Evolutionary conservation across 129 eudicot genomes (phyloP).

Genomic region (Dittrichia graveolens): DNA sequence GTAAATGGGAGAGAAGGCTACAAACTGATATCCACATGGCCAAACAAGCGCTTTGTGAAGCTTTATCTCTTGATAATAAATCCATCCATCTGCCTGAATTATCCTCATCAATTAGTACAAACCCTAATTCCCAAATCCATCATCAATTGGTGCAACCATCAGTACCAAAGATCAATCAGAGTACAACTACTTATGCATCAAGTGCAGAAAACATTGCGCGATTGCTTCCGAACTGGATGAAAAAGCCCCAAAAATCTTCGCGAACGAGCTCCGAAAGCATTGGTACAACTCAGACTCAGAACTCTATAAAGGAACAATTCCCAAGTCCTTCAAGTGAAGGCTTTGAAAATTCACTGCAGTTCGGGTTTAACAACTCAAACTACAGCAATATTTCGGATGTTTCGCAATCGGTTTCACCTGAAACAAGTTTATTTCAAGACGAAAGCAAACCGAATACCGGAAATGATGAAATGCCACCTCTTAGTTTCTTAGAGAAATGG

Average conservation of each 20-base stretch:
- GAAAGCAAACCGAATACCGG: conserved; percentile 37
- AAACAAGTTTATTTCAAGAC: conserved; percentile 37
- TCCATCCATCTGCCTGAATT: conserved; percentile 28
- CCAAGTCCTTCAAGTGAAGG: conserved; percentile 38
- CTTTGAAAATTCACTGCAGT: conserved; percentile 32
- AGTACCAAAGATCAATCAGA: conserved; percentile 11
- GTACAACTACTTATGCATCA: conserved; percentile 40
- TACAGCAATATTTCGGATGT: conserved; percentile 40
- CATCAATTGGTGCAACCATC: conserved; percentile 20
- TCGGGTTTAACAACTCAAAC: conserved; percentile 35
- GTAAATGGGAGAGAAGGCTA: conserved; percentile 50
- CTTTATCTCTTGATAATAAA: conserved; percentile 41
- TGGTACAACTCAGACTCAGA: conserved; percentile 25
- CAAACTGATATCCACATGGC: conserved; percentile 51
- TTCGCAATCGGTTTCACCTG: conserved; percentile 41
- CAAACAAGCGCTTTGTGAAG: conserved; percentile 49
- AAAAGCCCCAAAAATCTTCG: conserved; percentile 26
- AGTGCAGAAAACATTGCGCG: conserved; percentile 44
- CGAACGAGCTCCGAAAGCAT: conserved; percentile 42
- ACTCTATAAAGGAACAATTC: conserved; percentile 23
- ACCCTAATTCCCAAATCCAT: conserved; percentile 27
- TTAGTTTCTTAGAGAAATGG: conserved; percentile 59
- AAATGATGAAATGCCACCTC: conserved; percentile 39
- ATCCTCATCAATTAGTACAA: conserved; percentile 24
- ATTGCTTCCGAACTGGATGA: conserved; percentile 43